Percentiles rank a stretch among this genome's conserved stretches.
These are phyloP conservation scores for Isatis lusitanica DNA, from an alignment of 441 rosid species.

Conservation along the genomic window DNA sequence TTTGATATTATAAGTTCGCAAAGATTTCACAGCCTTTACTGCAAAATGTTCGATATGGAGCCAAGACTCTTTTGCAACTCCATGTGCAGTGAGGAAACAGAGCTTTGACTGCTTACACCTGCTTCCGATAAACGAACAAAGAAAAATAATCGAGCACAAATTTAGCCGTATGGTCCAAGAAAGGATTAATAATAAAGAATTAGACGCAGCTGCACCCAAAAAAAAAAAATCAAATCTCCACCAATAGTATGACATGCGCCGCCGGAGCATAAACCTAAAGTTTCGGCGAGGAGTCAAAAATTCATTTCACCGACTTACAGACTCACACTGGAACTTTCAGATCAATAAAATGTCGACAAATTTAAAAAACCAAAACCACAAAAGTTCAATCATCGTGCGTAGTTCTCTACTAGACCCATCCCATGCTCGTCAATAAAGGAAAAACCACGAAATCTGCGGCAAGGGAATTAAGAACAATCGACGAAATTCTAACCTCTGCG, in stretches of 20 bases:
- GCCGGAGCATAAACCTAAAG: conserved; percentile 13
- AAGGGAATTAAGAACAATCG: background rate
- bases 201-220: background rate
- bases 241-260: conserved; percentile 13
- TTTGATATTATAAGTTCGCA: background rate
- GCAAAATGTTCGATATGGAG: conserved; percentile 43
- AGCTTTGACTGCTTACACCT: conserved; percentile 27
- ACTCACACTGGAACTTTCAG: conserved; percentile 8
- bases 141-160: background rate
- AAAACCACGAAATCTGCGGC: background rate
- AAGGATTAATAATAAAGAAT: background rate
- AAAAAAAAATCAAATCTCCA: background rate
- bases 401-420: too few species aligned
- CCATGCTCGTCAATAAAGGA: background rate
- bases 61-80: conserved; percentile 42
- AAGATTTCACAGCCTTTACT: conserved; percentile 38
- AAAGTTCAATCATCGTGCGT: background rate
- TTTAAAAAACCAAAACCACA: background rate
- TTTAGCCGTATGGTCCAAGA: conserved; percentile 27
- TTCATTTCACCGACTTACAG: background rate
- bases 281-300: background rate
- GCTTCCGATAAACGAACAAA: background rate
- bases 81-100: conserved; percentile 41
- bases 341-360: conserved; percentile 1
- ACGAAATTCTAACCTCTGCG: conserved; percentile 18